Evolutionary conservation across 2,329 filamentous ascomycete genomes (phyloP), one percentile per base, ranked within the genome.

Genomic region (Penicillium sp.): DNA sequence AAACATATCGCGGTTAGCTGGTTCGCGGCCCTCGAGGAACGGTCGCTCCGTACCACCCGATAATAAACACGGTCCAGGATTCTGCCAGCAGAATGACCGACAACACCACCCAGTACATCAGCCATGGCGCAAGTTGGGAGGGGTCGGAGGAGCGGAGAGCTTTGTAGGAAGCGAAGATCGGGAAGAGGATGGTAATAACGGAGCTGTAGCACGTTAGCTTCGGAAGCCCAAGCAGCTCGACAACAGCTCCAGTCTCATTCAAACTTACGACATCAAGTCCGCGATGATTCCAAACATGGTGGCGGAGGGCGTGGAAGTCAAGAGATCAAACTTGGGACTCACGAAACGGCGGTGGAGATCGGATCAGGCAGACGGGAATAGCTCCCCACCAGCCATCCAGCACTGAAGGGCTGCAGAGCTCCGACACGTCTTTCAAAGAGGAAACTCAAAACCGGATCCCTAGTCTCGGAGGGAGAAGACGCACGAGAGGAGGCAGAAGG

Each of bases 21-120:
- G 16, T 18, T 27, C 44, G 24, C 44, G 28, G 39, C 16, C 8
- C 48, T 25, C 16, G 7, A n/a, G n/a, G n/a, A 39, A 51, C 3
- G 3, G 14, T 11, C 22, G 20, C 18, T 27, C 51, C 75, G 46
- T 74, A 86, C 87, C 91, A 97, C 70, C 81, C 81, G 42, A 97
- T 81, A 66, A 97, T 86, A 75, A 92, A 96, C 64, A 87, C 84
- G 50, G 88, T 85, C 83, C 91, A 95, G 42, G 88, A 92, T 76
- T 97, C 94, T 73, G 86, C 83, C 55, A 94, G 82, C 50, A 92
- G 80, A 63, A 86, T 84, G 70, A 89, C 87, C 55, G 89, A 89
- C 59, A 96, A 83, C 22, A 96, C 90, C 54, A 96, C 90, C 88
- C 92, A 99, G 81, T 97, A 99, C 88, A 97, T 97, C 61, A 97